A percentile compares a stretch with the other conserved stretches of the same genome.
Conservation (phyloP, 345 rosid species). For the Salix caprea region DNA sequence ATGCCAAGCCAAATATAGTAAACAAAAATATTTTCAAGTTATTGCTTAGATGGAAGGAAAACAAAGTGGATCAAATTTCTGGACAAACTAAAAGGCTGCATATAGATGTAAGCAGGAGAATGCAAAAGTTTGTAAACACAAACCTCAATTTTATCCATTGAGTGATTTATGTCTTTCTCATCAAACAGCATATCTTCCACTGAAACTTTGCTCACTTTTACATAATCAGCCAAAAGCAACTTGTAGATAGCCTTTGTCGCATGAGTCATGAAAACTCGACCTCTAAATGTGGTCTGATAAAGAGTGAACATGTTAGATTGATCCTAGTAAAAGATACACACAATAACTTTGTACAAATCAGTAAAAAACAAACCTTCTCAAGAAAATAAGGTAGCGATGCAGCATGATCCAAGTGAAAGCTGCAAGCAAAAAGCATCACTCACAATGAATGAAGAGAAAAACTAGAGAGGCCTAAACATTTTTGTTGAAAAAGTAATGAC, state of each 20-base stretch:
- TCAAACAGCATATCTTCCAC: slow-evolving; percentile 94
- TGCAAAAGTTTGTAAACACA: neutral
- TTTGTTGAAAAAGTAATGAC: neutral
- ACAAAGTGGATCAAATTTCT: too few species aligned
- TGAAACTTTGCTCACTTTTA: slow-evolving; percentile 95
- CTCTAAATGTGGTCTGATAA: slow-evolving; percentile 78
- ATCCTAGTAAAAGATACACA: neutral
- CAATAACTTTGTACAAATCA: neutral
- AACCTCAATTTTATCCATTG: slow-evolving; percentile 96
- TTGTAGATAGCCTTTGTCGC: slow-evolving; percentile 94
- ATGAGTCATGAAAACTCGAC: slow-evolving; percentile 93
- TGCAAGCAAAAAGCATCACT: slow-evolving; percentile 35
- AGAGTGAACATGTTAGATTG: slow-evolving; percentile 10
- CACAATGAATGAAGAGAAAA: neutral
- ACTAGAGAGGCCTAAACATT: neutral
- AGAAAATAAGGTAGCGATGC: slow-evolving; percentile 93
- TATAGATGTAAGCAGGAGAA: neutral
- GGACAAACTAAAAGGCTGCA: neutral
- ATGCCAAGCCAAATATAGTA: neutral
- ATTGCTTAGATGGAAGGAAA: too few species aligned
- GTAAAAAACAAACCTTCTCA: slow-evolving; percentile 62
- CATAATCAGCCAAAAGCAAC: slow-evolving; percentile 82
- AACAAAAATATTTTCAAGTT: too few species aligned
- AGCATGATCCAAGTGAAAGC: slow-evolving; percentile 99
- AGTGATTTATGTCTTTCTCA: slow-evolving; percentile 79